These are phyloP conservation scores for Naegleria fowleri DNA, from an alignment of 208 protist species.

Conservation along the genomic window DNA sequence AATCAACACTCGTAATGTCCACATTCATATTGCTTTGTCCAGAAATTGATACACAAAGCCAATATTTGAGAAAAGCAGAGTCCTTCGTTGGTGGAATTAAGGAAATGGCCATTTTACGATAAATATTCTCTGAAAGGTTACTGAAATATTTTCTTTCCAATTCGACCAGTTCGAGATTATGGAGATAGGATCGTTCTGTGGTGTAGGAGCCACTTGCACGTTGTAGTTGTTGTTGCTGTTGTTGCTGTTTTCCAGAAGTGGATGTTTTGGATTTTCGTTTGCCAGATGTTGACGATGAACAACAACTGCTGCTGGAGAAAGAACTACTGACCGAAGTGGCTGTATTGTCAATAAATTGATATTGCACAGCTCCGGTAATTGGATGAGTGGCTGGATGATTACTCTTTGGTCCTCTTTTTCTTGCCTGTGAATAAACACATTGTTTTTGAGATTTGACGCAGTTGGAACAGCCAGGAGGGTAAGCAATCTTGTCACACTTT, in stretches of 20 bases:
- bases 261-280: too few species aligned
- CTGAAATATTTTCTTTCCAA: neutral
- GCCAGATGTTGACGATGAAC: too few species aligned
- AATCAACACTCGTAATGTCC: neutral
- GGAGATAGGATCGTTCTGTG: neutral
- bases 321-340: too few species aligned
- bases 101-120: neutral
- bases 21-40: neutral
- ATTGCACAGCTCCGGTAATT: neutral
- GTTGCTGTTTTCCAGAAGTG: too few species aligned
- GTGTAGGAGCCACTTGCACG: too few species aligned
- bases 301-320: too few species aligned
- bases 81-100: neutral
- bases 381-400: neutral
- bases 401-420: neutral
- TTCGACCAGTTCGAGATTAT: neutral
- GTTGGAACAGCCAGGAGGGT: neutral
- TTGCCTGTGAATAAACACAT: neutral
- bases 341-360: neutral
- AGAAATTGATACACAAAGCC: neutral
- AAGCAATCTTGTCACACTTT: neutral
- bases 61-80: neutral
- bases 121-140: neutral
- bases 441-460: neutral
- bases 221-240: too few species aligned